Base-by-base conservation (phyloP, 1,284 basidiomycete species). In the Violaceomyces palustris region DNA sequence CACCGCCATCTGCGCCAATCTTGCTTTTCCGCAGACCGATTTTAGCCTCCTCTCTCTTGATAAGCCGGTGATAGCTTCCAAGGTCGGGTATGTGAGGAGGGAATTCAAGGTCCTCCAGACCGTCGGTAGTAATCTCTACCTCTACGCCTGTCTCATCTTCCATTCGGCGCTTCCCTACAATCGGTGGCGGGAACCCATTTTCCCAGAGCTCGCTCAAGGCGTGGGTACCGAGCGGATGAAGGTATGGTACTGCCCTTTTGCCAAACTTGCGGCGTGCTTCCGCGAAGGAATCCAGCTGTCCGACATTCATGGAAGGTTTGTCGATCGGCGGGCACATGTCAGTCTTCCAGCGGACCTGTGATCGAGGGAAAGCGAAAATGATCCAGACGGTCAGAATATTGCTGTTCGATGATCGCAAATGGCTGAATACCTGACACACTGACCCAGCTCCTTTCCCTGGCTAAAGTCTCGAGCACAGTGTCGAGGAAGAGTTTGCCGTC, bases 271-370 rank as follows among this genome's bases (percentile, higher is more conserved):
- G 45, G 6, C 50, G 35, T 2, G 62, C 60, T 7, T 45, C 35
- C 14, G 49, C 48, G 28, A 59, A 62, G 8, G 45, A 29, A 0
- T 52, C 40, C 22, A 61, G 47, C 42, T 60, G 50, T 17, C 55
- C 61, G 2, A 49, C 43, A 0, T 50, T 38, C 2, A 66, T 35
- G 1, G 60, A 45, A n/a, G 56, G 49, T 37, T 56, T 56, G 23
- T 70, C 63, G 38, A 69, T 64, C 6, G 69, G 45, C 0, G 67
- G 70, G 27, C 68, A 69, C 9, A 56, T 52, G 1, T 57, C 65
- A 4, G 50, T 59, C 47, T 72, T 72, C 69, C 69, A 72, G 33
- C 56, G 59, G 9, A 69, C 51, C n/a, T n/a, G n/a, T n/a, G n/a
- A n/a, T n/a, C n/a, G n/a, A n/a, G n/a, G n/a, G n/a, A n/a, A n/a